These are phyloP conservation scores for Cladophialophora immunda DNA, from an alignment of 2,329 filamentous ascomycete species.

Conservation along the genomic window DNA sequence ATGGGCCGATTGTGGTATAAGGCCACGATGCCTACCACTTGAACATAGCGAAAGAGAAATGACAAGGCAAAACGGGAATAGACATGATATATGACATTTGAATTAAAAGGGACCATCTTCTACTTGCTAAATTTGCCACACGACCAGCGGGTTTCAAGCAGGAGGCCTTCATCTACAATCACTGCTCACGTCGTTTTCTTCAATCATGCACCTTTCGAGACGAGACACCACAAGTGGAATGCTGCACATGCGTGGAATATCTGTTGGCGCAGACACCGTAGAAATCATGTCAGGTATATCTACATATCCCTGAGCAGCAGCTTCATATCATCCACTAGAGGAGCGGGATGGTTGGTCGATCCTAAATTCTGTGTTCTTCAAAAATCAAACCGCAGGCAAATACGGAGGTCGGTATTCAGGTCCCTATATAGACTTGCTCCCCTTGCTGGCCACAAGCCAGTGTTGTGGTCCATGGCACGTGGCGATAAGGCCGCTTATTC, in stretches of 20 bases:
- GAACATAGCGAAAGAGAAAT: background rate
- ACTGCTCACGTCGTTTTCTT: background rate
- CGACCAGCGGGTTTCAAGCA: background rate
- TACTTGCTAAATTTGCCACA: background rate
- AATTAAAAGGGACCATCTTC: no score
- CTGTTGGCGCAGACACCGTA: no score
- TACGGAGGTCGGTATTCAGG: no score
- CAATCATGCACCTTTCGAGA: background rate
- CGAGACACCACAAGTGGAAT: background rate
- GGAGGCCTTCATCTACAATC: background rate
- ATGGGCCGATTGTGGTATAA: background rate
- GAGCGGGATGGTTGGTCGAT: no score
- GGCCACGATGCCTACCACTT: no score
- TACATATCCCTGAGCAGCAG: no score
- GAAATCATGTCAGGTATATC: no score
- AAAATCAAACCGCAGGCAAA: no score
- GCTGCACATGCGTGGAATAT: background rate
- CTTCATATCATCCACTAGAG: no score
- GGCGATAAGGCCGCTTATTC: background rate
- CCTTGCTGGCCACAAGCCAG: background rate
- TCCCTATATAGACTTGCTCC: no score
- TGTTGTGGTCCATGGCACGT: background rate
- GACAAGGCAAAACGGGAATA: background rate
- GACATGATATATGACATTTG: no score
- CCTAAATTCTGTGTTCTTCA: no score